Evolutionary conservation across 2,329 filamentous ascomycete genomes (phyloP).

Genomic region (Dactylellina parvicollis): DNA sequence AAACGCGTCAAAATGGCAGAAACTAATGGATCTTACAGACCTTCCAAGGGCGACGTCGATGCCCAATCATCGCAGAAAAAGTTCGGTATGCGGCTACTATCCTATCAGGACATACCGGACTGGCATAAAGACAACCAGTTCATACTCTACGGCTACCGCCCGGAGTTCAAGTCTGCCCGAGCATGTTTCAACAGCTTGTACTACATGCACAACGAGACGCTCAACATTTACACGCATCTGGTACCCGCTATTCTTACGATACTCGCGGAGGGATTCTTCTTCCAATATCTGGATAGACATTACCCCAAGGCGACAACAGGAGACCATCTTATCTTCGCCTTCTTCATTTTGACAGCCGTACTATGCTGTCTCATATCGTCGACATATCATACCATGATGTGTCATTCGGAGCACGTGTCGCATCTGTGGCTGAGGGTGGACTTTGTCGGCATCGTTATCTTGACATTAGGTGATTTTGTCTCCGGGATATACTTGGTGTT

Average conservation of each 20-base stretch:
- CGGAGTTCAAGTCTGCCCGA: slow-evolving; percentile 61
- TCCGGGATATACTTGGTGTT: slow-evolving; percentile 61
- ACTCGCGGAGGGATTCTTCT: slow-evolving; percentile 59
- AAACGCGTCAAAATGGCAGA: slow-evolving; percentile 17
- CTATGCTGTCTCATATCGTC: slow-evolving; percentile 62
- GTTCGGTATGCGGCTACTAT: slow-evolving; percentile 56
- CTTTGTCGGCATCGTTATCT: slow-evolving; percentile 61
- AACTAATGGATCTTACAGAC: slow-evolving; percentile 18
- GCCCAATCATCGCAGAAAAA: slow-evolving; percentile 18
- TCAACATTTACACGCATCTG: slow-evolving; percentile 64
- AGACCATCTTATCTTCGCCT: slow-evolving; percentile 62
- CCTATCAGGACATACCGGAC: slow-evolving; percentile 61
- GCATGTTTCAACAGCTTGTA: slow-evolving; percentile 62
- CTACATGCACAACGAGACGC: slow-evolving; percentile 64
- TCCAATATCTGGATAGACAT: slow-evolving; percentile 55
- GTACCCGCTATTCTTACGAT: slow-evolving; percentile 62
- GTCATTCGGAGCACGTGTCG: slow-evolving; percentile 61
- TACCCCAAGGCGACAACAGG: slow-evolving; percentile 60
- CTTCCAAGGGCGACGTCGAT: neutral
- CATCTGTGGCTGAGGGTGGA: slow-evolving; percentile 62
- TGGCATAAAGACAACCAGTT: slow-evolving; percentile 64
- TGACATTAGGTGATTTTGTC: slow-evolving; percentile 62
- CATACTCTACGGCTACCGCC: slow-evolving; percentile 64
- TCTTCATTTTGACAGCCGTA: slow-evolving; percentile 61
- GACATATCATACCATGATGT: slow-evolving; percentile 62